Evolutionary conservation across 345 rosid species (phyloP), one percentile per base, ranked within the genome.

Genomic region (Hibiscus mutabilis): DNA sequence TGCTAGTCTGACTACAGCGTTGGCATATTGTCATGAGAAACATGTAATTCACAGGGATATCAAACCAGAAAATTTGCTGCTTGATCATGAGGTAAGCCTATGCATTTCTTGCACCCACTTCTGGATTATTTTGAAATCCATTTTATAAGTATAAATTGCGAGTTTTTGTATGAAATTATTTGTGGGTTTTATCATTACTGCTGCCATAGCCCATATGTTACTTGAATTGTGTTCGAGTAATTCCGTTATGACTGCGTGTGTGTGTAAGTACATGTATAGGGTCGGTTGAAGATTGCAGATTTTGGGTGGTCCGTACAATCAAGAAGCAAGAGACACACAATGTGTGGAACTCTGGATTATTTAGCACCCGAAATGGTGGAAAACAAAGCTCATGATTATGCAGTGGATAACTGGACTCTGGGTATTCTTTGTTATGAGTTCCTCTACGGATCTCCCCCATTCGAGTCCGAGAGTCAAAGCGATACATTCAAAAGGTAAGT

Each of bases 221-320:
- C 33, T 42, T 1, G 52, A 22, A 42, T 65, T 13, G 53, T 22
- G 53, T 65, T 22, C 6, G 18, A 47, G 14, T 66, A 46, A n/a
- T 19, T 35, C 49, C 19, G 13, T 21, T 46, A 29, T 44, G 9
- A 44, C 40, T n/a, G n/a, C 25, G 18, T 29, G 42, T 56, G 33
- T 72, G 42, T 37, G 42, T 37, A 37, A 7, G 42, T 37, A 37
- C 42, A 7, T 37, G 42, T 37, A 73, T 73, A 96, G 96, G 99
- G 99, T 27, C 87, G 92, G 51, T 72, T 92, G 78, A 92, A 89
- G 82, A 96, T 96, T 74, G 99, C 94, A 0, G 99, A 92, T 66
- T 96, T 96, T 73, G 97, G 99, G 29, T 91, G 98, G 99, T 91
- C 98, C 10, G 97, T 96, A n/a, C 99, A 96, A 80, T 92, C 99